Conservation (phyloP, 2,329 filamentous ascomycete genomes). For the Fusarium nodosum region DNA sequence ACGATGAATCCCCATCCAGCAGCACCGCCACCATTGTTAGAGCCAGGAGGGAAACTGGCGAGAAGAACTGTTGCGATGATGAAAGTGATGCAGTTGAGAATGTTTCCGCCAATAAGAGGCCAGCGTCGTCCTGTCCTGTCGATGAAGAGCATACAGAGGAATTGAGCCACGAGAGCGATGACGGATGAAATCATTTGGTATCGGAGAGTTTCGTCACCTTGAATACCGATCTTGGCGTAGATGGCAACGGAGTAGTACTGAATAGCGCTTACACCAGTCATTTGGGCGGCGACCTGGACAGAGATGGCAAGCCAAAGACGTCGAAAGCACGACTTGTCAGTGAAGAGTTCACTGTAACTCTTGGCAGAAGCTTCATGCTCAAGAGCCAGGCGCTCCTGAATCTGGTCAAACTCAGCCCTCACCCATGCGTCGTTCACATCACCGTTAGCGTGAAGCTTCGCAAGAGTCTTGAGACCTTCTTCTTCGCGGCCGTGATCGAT, state of each 20-base stretch:
- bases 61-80: slow-evolving; percentile 72
- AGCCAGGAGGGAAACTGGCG: slow-evolving; percentile 69
- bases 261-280: slow-evolving; percentile 81
- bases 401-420: slow-evolving; percentile 78
- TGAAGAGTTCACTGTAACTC: slow-evolving; percentile 78
- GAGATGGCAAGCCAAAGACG: slow-evolving; percentile 78
- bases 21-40: slow-evolving; percentile 53
- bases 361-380: slow-evolving; percentile 75
- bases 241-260: slow-evolving; percentile 80
- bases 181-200: slow-evolving; percentile 83
- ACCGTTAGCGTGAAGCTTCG: slow-evolving; percentile 77
- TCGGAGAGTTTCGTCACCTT: slow-evolving; percentile 73
- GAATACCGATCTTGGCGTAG: slow-evolving; percentile 78
- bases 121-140: slow-evolving; percentile 79
- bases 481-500: slow-evolving; percentile 78
- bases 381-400: slow-evolving; percentile 73
- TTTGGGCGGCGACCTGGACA: slow-evolving; percentile 78
- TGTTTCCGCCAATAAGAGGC: slow-evolving; percentile 79
- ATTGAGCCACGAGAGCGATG: slow-evolving; percentile 77
- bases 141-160: slow-evolving; percentile 76
- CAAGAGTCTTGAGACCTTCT: slow-evolving; percentile 75
- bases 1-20: slow-evolving; percentile 69
- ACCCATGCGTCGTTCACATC: slow-evolving; percentile 77
- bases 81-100: slow-evolving; percentile 79
- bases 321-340: slow-evolving; percentile 72